Conservation (phyloP, 345 rosid genomes). For the Xanthoceras sorbifolium region DNA sequence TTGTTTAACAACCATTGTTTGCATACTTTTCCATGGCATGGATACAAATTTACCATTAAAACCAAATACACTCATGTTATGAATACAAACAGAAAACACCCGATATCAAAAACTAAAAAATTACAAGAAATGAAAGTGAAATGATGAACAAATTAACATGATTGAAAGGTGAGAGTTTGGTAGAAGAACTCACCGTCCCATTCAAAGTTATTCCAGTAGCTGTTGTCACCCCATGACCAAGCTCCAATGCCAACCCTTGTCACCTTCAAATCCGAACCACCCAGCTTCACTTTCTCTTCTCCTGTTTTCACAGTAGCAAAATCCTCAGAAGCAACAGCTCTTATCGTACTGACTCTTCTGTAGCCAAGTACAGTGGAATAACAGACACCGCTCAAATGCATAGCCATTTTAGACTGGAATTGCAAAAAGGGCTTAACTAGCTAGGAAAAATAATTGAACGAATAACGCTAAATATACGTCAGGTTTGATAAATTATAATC, state of each 20-base stretch:
- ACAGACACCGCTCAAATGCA: constrained; percentile 44
- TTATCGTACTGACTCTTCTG: constrained; percentile 29
- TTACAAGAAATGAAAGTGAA: neutral
- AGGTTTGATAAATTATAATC: no score
- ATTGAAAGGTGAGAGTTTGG: neutral
- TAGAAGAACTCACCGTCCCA: constrained; percentile 68
- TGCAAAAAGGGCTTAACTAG: no score
- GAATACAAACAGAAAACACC: neutral
- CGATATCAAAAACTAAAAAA: no score
- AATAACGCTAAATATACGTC: no score
- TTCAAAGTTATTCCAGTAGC: constrained; percentile 82
- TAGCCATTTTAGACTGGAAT: constrained; percentile 43
- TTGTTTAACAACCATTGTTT: neutral
- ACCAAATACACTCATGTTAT: neutral
- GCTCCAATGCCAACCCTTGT: constrained; percentile 85
- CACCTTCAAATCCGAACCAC: constrained; percentile 79
- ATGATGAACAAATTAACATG: no score
- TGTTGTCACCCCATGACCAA: constrained; percentile 97
- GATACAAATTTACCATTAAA: neutral
- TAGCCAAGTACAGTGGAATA: constrained; percentile 29
- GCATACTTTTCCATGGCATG: neutral
- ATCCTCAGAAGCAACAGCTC: constrained; percentile 56
- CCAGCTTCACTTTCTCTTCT: constrained; percentile 63
- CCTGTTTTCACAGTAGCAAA: constrained; percentile 32
- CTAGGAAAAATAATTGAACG: no score